These are phyloP conservation scores for Aurinia saxatilis DNA, from an alignment of 345 rosid genomes.

Conservation along the genomic window DNA sequence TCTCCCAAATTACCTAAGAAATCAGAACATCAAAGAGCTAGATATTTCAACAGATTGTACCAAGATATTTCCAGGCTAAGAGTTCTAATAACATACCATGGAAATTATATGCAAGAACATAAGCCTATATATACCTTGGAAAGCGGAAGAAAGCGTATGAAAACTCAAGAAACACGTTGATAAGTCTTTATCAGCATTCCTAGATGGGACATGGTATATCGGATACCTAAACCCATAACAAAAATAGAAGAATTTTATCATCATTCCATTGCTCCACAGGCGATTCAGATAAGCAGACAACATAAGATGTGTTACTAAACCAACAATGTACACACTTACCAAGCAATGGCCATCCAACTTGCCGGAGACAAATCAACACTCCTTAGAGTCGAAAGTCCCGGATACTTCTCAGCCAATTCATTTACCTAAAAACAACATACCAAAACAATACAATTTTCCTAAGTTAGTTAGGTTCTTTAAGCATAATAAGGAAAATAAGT, in stretches of 20 bases:
- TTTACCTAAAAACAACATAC: slow-evolving; percentile 33
- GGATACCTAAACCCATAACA: slow-evolving; percentile 48
- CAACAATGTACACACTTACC: slow-evolving; percentile 35
- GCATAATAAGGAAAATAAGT: background rate
- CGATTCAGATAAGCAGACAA: background rate
- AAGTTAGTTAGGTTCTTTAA: background rate
- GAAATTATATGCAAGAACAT: background rate
- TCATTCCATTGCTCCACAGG: background rate
- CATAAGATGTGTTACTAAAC: no score
- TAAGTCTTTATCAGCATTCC: slow-evolving; percentile 52
- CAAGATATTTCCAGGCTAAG: background rate
- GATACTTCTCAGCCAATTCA: slow-evolving; percentile 40
- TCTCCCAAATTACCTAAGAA: slow-evolving; percentile 27
- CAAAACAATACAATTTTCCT: no score
- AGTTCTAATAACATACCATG: background rate
- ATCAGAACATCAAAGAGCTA: background rate
- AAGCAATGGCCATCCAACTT: slow-evolving; percentile 93
- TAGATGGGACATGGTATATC: slow-evolving; percentile 59
- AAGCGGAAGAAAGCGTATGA: slow-evolving; percentile 68
- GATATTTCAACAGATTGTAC: background rate
- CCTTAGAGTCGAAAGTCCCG: slow-evolving; percentile 43
- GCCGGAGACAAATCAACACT: slow-evolving; percentile 79
- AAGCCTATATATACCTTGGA: slow-evolving; percentile 51
- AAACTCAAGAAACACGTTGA: slow-evolving; percentile 65
- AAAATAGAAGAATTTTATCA: background rate